Base-by-base conservation (phyloP, 352 stramenopile species). In the Phytophthora quininea region DNA sequence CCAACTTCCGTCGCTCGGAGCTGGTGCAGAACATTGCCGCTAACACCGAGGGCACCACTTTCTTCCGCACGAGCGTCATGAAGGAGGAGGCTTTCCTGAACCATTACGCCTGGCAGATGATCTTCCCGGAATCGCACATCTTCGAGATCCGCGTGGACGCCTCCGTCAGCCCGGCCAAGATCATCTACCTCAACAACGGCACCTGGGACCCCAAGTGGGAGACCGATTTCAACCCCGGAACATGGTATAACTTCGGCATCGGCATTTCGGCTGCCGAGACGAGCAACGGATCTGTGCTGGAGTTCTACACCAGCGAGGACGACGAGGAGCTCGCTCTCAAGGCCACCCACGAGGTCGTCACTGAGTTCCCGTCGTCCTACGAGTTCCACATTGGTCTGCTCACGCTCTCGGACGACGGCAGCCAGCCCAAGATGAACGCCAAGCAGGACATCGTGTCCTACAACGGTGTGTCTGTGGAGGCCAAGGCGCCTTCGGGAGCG, bases 241-340 rank as follows among this genome's bases (percentile, higher is more conserved):
- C 77, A 35, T 90, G 79, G 81, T 88, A 86, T 76, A 90, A 90
- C 71, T 87, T 90, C 48, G 81, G 81, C 19, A 79, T 90, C 46
- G 77, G 67, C 1, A 55, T 90, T 3, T 59, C 58, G 19, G 64
- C 67, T 27, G 68, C 65, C 31, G 51, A 46, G 1, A 50, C 69
- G 30, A 65, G 37, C 14, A 73, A 61, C 45, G 56, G 57, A 14
- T 69, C 67, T 4, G 53, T 69, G 24, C 38, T 88, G 19, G 74
- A 76, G 48, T 74, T 89, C 38, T 90, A 90, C 70, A 80, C 70
- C 64, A 86, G 78, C 52, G 62, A 79, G 57, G 76, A 74, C 50
- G 54, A 72, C 58, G 59, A 59, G 12, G 67, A 77, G 10, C 67
- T 88, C 2, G 57, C 52, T 24, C 69, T 86, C 31, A 43, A 70